A percentile compares a stretch with the other conserved stretches of the same genome.
phyloP scores from a whole-genome alignment of 441 rosid genomes.

The Francoa sonchifolia region DNA sequence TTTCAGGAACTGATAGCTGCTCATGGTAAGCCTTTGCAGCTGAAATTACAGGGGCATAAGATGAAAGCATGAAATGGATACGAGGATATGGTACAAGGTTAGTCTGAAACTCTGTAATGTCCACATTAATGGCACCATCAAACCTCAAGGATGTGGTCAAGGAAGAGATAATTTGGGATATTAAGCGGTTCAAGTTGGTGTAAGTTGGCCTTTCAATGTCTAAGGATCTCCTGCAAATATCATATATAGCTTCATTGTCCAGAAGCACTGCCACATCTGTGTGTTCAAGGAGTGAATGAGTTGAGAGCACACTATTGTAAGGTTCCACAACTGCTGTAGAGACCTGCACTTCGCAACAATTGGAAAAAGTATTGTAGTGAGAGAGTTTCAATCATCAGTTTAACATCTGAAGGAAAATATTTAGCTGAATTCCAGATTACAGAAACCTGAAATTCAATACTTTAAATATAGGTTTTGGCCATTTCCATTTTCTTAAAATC shows the following conservation, averaged over 20 bases:
- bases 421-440: too few relatives aligned
- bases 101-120: conserved; percentile 67
- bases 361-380: too few relatives aligned
- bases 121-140: conserved; percentile 83
- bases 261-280: conserved; percentile 64
- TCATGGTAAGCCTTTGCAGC: conserved; percentile 75
- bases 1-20: conserved; percentile 69
- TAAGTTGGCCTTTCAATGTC: conserved; percentile 75
- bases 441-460: background rate
- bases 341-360: conserved; percentile 33
- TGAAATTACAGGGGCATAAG: conserved; percentile 76
- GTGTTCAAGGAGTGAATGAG: conserved; percentile 75
- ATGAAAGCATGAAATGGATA: conserved; percentile 80
- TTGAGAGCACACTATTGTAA: conserved; percentile 70
- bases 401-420: too few relatives aligned
- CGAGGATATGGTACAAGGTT: conserved; percentile 86
- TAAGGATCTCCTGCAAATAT: conserved; percentile 63
- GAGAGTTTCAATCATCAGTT: too few relatives aligned
- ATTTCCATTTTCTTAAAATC: too few relatives aligned
- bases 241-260: conserved; percentile 78
- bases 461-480: background rate
- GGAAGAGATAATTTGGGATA: conserved; percentile 65
- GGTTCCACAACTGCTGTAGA: conserved; percentile 81
- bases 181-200: conserved; percentile 61
- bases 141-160: conserved; percentile 70